These are phyloP conservation scores for Suillus hirtellus DNA, from an alignment of 768 basidiomycete genomes.

Conservation along the genomic window DNA sequence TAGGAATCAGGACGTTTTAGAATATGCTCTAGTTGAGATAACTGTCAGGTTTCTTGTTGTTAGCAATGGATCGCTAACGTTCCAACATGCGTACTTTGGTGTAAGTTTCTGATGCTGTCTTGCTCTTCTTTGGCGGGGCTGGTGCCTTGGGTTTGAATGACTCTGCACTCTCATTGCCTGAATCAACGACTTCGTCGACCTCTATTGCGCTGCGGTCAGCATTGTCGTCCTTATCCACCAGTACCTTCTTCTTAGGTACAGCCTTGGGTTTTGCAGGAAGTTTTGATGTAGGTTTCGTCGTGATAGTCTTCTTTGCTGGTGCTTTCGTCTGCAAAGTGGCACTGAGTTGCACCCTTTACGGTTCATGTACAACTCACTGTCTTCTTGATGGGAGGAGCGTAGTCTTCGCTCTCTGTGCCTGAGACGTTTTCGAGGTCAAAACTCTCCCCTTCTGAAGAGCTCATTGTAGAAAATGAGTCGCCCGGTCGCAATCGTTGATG, in stretches of 20 bases:
- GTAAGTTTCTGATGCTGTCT: slow-evolving; percentile 89
- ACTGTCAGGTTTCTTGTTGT: slow-evolving; percentile 45
- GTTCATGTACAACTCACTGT: slow-evolving; percentile 25
- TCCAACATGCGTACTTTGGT: slow-evolving; percentile 63
- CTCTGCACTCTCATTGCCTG: slow-evolving; percentile 39
- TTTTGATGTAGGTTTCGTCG: slow-evolving; percentile 44
- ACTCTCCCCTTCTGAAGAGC: slow-evolving; percentile 71
- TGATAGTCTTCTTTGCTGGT: slow-evolving; percentile 38
- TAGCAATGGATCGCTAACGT: neutral
- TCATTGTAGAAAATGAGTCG: slow-evolving; percentile 46
- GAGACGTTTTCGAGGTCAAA: slow-evolving; percentile 62
- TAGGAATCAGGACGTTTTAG: slow-evolving; percentile 92
- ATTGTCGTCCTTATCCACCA: slow-evolving; percentile 67
- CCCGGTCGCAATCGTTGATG: slow-evolving; percentile 5
- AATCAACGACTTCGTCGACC: slow-evolving; percentile 37
- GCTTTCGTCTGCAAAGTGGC: slow-evolving; percentile 27
- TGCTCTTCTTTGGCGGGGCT: slow-evolving; percentile 57
- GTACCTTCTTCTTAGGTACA: slow-evolving; percentile 66
- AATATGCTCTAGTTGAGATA: slow-evolving; percentile 94
- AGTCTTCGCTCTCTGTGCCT: slow-evolving; percentile 66
- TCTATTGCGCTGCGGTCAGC: slow-evolving; percentile 49
- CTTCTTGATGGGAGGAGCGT: slow-evolving; percentile 62
- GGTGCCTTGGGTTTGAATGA: slow-evolving; percentile 25
- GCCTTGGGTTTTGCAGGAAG: slow-evolving; percentile 50
- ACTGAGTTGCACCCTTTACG: slow-evolving; percentile 22